Conservation (phyloP, 371 early-diverging fungal species). For the Lichtheimia ornata region DNA sequence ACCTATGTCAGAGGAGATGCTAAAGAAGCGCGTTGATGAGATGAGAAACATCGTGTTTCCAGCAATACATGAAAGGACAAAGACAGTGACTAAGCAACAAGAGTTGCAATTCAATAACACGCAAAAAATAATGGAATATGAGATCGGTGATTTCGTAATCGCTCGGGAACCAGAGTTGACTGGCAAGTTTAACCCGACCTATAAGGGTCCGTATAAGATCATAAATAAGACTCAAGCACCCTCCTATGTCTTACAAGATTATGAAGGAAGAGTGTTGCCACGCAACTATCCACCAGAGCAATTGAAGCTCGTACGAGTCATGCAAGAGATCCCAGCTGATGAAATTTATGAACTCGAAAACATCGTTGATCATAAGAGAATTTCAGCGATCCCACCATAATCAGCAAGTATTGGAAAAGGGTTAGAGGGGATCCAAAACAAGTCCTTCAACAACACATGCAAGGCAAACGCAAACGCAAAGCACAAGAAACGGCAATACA, state of each 20-base stretch:
- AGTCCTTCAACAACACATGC: too few species aligned
- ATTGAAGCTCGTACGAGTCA: constrained; percentile 16
- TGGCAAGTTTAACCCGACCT: neutral
- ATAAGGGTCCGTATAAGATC: neutral
- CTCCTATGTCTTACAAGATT: constrained; percentile 13
- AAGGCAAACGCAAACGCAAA: too few species aligned
- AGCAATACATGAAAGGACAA: neutral
- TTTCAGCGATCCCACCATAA: too few species aligned
- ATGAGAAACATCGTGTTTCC: neutral
- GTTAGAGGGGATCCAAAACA: too few species aligned
- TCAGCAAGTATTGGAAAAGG: too few species aligned
- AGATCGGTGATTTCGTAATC: neutral
- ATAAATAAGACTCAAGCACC: constrained; percentile 15
- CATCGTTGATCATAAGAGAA: neutral
- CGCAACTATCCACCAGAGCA: constrained; percentile 18
- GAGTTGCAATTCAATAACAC: neutral
- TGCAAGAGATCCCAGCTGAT: constrained; percentile 6
- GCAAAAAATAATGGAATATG: neutral
- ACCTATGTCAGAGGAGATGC: neutral
- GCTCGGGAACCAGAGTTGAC: neutral
- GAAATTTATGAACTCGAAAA: constrained; percentile 10
- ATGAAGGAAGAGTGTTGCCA: constrained; percentile 9
- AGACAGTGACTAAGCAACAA: neutral
- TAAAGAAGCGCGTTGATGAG: neutral
- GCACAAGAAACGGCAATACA: too few species aligned